Percentiles rank a stretch among this genome's conserved stretches.
These are phyloP conservation scores for Hypoxylon sp. DNA, from an alignment of 2,329 filamentous ascomycete genomes.

Conservation along the genomic window DNA sequence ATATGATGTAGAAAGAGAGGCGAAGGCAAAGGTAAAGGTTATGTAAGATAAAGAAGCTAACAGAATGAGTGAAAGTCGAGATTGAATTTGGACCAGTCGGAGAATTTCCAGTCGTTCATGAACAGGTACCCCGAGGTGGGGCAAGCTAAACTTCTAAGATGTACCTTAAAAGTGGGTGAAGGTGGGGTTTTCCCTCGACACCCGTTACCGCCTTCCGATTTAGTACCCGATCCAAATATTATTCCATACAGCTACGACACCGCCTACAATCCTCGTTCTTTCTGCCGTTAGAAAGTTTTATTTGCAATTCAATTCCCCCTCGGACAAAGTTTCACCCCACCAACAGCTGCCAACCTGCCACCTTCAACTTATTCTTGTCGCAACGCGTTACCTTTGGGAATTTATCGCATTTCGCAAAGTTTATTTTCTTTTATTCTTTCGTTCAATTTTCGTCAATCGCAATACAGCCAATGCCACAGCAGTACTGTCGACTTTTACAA, in stretches of 20 bases:
- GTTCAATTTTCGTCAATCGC: no score
- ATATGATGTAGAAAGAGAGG: conserved; percentile 9
- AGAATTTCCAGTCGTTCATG: conserved; percentile 19
- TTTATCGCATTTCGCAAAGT: no score
- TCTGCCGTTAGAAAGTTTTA: conserved; percentile 33
- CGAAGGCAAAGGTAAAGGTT: no score
- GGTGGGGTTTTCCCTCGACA: background rate
- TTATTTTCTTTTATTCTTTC: no score
- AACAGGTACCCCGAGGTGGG: background rate
- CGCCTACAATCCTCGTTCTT: conserved; percentile 15
- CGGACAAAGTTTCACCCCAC: conserved; percentile 11
- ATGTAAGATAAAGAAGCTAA: no score
- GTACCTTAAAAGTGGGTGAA: background rate
- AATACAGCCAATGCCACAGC: no score
- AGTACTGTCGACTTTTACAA: no score
- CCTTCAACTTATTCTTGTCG: no score
- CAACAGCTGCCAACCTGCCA: no score
- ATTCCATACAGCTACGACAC: conserved; percentile 9
- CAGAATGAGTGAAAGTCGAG: no score
- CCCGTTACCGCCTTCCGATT: conserved; percentile 16
- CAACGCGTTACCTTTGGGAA: no score
- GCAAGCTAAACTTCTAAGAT: background rate
- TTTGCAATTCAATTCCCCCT: conserved; percentile 2
- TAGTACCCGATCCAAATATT: background rate
- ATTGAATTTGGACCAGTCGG: conserved; percentile 24